Percentiles rank a stretch among this genome's conserved stretches.
These are phyloP conservation scores for Penicillium cinerascens DNA, from an alignment of 495 filamentous ascomycete species.

Conservation along the genomic window DNA sequence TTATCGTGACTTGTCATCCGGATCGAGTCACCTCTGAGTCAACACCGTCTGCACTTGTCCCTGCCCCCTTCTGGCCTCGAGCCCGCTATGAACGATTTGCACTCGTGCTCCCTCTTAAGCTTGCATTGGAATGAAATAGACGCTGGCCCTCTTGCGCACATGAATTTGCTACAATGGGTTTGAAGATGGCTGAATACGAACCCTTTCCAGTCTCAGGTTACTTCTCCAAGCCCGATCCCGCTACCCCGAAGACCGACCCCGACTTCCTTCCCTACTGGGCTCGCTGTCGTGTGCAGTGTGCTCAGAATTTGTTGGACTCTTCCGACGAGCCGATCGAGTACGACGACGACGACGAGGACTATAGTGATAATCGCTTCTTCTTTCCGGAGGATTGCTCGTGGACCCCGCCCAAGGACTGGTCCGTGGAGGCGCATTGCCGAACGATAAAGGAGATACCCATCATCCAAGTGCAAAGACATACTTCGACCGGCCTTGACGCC, in stretches of 20 bases:
- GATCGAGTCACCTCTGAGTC: conserved; percentile 11
- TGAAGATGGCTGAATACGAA: conserved; percentile 31
- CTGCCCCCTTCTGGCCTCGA: conserved; percentile 1
- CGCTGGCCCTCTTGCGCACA: not conserved
- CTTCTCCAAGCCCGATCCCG: conserved; percentile 10
- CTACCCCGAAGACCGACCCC: conserved; percentile 1
- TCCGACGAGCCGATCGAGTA: conserved; percentile 46
- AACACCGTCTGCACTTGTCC: not conserved
- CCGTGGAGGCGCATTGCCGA: conserved; percentile 17
- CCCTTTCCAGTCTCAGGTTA: conserved; percentile 20
- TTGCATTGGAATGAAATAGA: conserved; percentile 10
- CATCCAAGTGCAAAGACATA: conserved; percentile 3
- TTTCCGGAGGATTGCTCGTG: conserved; percentile 48
- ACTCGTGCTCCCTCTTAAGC: conserved; percentile 9
- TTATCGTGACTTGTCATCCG: conserved; percentile 22
- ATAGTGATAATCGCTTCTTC: conserved; percentile 46
- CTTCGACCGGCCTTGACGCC: conserved; percentile 1
- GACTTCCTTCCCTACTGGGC: conserved; percentile 44
- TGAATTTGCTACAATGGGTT: conserved; percentile 17
- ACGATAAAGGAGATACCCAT: conserved; percentile 1
- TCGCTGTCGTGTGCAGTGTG: conserved; percentile 35
- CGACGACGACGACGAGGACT: conserved; percentile 47
- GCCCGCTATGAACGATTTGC: conserved; percentile 17
- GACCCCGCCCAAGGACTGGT: conserved; percentile 36
- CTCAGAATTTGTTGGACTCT: conserved; percentile 39